Conservation (phyloP, 805 yeast genomes). For the Debaryomyces maramus region DNA sequence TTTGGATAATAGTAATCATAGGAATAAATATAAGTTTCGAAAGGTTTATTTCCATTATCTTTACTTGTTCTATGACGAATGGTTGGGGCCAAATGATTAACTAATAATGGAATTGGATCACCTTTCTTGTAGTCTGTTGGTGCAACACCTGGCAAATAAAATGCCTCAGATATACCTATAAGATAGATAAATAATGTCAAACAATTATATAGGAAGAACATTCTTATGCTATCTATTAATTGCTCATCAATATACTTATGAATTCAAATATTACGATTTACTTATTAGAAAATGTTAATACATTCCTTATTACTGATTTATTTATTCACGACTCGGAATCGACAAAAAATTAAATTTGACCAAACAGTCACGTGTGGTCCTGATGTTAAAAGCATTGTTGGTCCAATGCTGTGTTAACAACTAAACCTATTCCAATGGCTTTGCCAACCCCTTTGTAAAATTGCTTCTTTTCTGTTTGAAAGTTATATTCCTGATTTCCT, state of each 20-base stretch:
- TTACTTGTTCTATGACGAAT: constrained; percentile 35
- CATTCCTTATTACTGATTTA: no score
- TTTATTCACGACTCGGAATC: no score
- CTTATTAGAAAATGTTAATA: no score
- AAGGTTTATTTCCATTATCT: constrained; percentile 29
- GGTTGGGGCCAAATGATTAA: constrained; percentile 88
- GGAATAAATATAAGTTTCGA: constrained; percentile 63
- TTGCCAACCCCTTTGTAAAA: constrained; percentile 14
- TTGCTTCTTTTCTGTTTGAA: constrained; percentile 24
- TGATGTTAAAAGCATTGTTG: no score
- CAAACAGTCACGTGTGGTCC: no score
- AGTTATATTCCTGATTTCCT: constrained; percentile 49
- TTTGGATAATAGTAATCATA: constrained; percentile 82
- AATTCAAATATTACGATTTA: no score
- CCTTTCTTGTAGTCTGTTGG: constrained; percentile 82
- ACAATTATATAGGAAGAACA: constrained; percentile 12
- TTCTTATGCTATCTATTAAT: background rate
- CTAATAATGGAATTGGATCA: constrained; percentile 73
- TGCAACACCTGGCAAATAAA: constrained; percentile 94
- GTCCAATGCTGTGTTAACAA: no score
- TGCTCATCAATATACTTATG: background rate
- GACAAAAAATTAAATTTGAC: no score
- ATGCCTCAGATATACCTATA: constrained; percentile 44
- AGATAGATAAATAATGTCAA: constrained; percentile 19
- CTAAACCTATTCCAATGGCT: no score